phyloP scores from a whole-genome alignment of 495 filamentous ascomycete species.

The Xylaria scruposa region DNA sequence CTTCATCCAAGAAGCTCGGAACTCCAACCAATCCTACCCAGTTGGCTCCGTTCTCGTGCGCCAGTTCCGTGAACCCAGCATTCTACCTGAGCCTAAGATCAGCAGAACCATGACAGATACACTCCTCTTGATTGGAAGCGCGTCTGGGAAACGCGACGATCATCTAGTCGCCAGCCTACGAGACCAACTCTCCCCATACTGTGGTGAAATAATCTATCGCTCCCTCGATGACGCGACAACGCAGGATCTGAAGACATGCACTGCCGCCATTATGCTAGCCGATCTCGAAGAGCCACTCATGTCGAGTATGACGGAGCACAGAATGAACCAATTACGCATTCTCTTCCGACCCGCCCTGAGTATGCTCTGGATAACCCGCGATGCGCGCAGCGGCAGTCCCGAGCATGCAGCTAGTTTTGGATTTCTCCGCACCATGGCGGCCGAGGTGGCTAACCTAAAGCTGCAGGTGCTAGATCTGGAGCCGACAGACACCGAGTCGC shows the following conservation, averaged over 20 bases:
- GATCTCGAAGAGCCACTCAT: conserved; percentile 48
- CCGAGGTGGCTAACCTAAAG: conserved; percentile 47
- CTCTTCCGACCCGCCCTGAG: conserved; percentile 47
- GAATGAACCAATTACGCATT: conserved; percentile 39
- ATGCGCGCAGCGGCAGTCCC: conserved; percentile 38
- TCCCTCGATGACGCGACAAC: conserved; percentile 35
- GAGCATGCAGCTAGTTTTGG: conserved; percentile 51
- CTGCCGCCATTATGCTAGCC: conserved; percentile 44
- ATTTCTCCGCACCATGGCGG: conserved; percentile 49
- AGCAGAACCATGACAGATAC: conserved; percentile 27
- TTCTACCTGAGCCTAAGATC: background rate
- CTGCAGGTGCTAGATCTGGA: conserved; percentile 53
- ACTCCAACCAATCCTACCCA: conserved; percentile 39
- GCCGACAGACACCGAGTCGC: conserved; percentile 21
- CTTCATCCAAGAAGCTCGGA: conserved; percentile 36
- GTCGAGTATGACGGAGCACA: conserved; percentile 42
- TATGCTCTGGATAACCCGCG: conserved; percentile 48
- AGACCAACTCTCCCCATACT: conserved; percentile 30
- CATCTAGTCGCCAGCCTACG: conserved; percentile 31
- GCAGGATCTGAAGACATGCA: conserved; percentile 25
- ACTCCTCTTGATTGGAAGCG: conserved; percentile 46
- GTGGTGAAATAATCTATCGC: conserved; percentile 30
- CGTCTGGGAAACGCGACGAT: conserved; percentile 12
- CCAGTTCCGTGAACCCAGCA: conserved; percentile 34
- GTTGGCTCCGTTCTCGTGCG: conserved; percentile 46